Conservation (phyloP, 805 yeast genomes). For the Naumovozyma castellii region DNA sequence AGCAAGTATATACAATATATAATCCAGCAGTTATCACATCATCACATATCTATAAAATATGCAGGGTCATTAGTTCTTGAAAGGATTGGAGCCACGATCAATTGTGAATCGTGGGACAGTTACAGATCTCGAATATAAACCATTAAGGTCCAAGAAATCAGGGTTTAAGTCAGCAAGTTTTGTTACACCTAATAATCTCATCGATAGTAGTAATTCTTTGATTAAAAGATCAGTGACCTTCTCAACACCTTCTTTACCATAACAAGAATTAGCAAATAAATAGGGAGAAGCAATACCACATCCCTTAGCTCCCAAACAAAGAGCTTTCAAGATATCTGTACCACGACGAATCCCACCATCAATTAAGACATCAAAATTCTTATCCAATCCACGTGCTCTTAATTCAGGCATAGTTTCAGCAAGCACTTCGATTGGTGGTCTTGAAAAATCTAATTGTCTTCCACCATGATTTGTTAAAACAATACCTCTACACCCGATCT, state of each 20-base stretch:
- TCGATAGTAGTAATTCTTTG: conserved; percentile 62
- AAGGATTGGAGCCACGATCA: neutral
- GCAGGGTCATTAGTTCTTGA: too few relatives aligned
- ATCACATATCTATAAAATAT: too few relatives aligned
- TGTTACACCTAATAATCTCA: conserved; percentile 71
- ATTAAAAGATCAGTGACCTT: conserved; percentile 51
- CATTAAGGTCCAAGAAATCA: conserved; percentile 48
- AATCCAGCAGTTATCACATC: too few relatives aligned
- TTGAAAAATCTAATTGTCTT: conserved; percentile 70
- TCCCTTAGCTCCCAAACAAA: conserved; percentile 61
- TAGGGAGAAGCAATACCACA: conserved; percentile 63
- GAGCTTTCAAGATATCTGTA: conserved; percentile 53
- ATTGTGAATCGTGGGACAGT: conserved; percentile 33
- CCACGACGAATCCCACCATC: conserved; percentile 69
- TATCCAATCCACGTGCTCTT: conserved; percentile 36
- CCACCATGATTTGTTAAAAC: conserved; percentile 87
- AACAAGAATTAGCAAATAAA: conserved; percentile 50
- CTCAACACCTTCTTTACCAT: conserved; percentile 55
- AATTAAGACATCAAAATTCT: conserved; percentile 45
- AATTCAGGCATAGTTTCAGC: conserved; percentile 56
- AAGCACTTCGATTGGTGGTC: conserved; percentile 63
- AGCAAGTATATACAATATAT: too few relatives aligned
- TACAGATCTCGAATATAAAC: conserved; percentile 34
- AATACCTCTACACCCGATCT: conserved; percentile 62
- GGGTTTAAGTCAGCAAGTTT: conserved; percentile 50